A percentile compares a stretch with the other conserved stretches of the same genome.
phyloP scores from a whole-genome alignment of 768 basidiomycete species.

The Melanogaster broomeanus region DNA sequence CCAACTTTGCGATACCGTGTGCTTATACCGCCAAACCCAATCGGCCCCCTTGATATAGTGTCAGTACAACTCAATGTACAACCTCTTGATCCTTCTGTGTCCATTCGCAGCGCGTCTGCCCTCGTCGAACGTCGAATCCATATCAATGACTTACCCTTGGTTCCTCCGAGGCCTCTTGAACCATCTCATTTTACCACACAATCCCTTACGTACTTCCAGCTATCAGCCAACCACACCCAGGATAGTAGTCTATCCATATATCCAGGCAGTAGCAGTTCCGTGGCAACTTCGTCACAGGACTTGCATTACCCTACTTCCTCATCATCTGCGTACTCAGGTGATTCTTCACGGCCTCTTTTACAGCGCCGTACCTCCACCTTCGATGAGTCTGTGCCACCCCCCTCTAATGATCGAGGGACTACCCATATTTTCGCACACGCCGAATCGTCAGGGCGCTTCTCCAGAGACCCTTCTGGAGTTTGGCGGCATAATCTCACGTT shows the following conservation, averaged over 20 bases:
- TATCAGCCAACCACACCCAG: conserved; percentile 29
- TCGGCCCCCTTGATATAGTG: conserved; percentile 74
- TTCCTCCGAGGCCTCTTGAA: conserved; percentile 23
- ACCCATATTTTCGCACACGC: conserved; percentile 56
- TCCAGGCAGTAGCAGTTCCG: conserved; percentile 6
- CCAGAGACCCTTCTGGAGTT: conserved; percentile 54
- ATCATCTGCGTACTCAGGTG: conserved; percentile 23
- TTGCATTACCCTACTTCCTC: conserved; percentile 18
- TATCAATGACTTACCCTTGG: conserved; percentile 43
- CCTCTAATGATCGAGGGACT: conserved; percentile 32
- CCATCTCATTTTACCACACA: conserved; percentile 18
- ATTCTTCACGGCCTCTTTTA: conserved; percentile 28
- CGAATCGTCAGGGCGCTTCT: conserved; percentile 61
- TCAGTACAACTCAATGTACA: conserved; percentile 63
- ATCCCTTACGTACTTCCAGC: conserved; percentile 20
- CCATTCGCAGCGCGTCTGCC: conserved; percentile 63
- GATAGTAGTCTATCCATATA: conserved; percentile 16
- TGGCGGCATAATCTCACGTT: conserved; percentile 68
- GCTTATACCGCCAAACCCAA: conserved; percentile 52
- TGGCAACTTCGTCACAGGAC: conserved; percentile 18
- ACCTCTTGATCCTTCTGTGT: conserved; percentile 56
- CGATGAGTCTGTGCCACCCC: conserved; percentile 12
- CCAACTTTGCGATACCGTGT: conserved; percentile 63
- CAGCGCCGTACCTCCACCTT: conserved; percentile 12
- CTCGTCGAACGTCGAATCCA: conserved; percentile 73